Percentiles rank a stretch among this genome's conserved stretches.
These are phyloP conservation scores for Termitomyces sp. DNA, from an alignment of 768 basidiomycete genomes.

Conservation along the genomic window DNA sequence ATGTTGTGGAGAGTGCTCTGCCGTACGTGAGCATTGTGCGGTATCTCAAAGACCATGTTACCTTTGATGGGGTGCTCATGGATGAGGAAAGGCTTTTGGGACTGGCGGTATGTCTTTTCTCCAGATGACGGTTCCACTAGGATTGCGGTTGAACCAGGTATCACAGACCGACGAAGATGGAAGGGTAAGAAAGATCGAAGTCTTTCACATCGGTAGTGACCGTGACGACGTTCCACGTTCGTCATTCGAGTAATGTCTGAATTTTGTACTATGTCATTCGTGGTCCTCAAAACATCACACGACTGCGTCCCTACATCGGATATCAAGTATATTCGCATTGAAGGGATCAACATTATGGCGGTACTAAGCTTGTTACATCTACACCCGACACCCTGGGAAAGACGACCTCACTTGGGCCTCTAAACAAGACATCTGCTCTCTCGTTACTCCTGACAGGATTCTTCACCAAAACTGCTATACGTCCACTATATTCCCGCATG, in stretches of 20 bases:
- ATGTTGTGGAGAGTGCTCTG: constrained; percentile 20
- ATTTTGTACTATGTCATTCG: background rate
- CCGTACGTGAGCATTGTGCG: constrained; percentile 22
- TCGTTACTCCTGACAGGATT: too few relatives aligned
- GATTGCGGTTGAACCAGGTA: background rate
- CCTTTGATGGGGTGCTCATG: constrained; percentile 32
- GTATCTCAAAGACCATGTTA: background rate
- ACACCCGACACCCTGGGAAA: too few relatives aligned
- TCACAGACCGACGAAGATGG: constrained; percentile 7
- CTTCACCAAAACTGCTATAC: too few relatives aligned
- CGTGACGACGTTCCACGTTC: background rate
- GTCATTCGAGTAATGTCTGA: background rate
- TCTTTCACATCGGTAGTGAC: constrained; percentile 8
- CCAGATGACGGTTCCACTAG: background rate
- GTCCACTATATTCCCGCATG: too few relatives aligned
- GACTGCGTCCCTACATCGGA: background rate
- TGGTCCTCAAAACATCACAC: background rate
- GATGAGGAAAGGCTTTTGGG: constrained; percentile 41
- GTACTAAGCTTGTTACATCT: too few relatives aligned
- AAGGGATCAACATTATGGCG: too few relatives aligned
- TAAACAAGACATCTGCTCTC: too few relatives aligned
- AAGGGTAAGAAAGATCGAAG: constrained; percentile 3
- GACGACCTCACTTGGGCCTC: too few relatives aligned
- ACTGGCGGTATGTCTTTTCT: constrained; percentile 22
- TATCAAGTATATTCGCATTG: too few relatives aligned